Conservation (phyloP, 495 filamentous ascomycete genomes). For the Choiromyces venosus region DNA sequence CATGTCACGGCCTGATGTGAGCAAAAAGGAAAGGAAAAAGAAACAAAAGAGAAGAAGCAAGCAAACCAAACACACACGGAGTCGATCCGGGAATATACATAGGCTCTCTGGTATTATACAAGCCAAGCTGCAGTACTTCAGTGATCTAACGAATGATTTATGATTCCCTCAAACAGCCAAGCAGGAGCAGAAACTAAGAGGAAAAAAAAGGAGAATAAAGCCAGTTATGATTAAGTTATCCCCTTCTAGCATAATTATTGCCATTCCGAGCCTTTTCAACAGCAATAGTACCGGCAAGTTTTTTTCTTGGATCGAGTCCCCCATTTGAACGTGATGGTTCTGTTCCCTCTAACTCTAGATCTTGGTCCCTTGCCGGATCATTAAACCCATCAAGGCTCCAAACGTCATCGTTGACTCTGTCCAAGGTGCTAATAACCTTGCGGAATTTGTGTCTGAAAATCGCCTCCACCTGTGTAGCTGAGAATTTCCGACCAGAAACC, state of each 20-base stretch:
- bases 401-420: not conserved
- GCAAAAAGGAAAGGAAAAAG: not conserved
- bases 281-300: not conserved
- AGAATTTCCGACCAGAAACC: not conserved
- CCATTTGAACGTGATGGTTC: not conserved
- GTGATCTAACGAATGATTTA: not conserved
- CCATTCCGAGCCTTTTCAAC: not conserved
- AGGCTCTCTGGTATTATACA: not conserved
- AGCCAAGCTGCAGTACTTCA: not conserved
- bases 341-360: not conserved
- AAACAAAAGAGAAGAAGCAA: not conserved
- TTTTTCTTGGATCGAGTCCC: not conserved
- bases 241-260: not conserved
- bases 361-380: not conserved
- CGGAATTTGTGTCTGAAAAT: not conserved
- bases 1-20: not conserved
- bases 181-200: not conserved
- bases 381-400: not conserved
- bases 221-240: not conserved
- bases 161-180: not conserved
- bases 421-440: not conserved
- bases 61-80: not conserved
- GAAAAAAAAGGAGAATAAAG: not conserved
- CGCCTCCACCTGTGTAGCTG: not conserved
- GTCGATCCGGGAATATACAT: not conserved